phyloP scores from a whole-genome alignment of 106 monocot genomes.

The Acanthochlamys bracteata region DNA sequence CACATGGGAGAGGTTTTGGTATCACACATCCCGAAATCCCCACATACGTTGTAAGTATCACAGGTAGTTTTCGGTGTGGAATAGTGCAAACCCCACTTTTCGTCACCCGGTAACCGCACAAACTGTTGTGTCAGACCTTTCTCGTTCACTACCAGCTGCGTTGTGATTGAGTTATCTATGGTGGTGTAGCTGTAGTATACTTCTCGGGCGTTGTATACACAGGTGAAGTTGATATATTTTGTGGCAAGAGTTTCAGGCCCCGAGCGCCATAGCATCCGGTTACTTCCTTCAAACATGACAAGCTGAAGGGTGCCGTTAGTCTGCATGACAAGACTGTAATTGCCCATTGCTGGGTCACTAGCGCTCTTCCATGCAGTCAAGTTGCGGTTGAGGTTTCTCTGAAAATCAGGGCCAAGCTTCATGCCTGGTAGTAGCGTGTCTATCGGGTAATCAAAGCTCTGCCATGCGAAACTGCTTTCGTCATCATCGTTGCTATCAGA shows the following conservation, averaged over 20 bases:
- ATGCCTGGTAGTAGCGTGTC: conserved; percentile 24
- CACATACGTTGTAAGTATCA: conserved; percentile 20
- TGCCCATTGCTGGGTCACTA: conserved; percentile 10
- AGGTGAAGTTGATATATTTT: conserved; percentile 10
- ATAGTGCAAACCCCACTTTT: conserved; percentile 18
- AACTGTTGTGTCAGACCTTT: conserved; percentile 8
- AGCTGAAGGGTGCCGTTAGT: background rate
- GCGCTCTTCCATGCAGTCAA: conserved; percentile 14
- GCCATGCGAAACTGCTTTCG: conserved; percentile 5
- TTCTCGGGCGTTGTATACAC: conserved; percentile 9
- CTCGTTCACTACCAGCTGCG: conserved; percentile 7
- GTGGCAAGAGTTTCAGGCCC: conserved; percentile 10
- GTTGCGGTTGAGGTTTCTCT: background rate
- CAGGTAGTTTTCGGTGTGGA: conserved; percentile 22
- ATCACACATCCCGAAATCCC: conserved; percentile 19
- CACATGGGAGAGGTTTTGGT: conserved; percentile 1
- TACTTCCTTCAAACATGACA: background rate
- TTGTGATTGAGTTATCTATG: background rate
- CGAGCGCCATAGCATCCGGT: conserved; percentile 3
- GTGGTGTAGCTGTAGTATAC: conserved; percentile 8
- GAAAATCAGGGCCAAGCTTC: conserved; percentile 14
- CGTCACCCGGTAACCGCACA: conserved; percentile 4
- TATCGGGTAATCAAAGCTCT: conserved; percentile 34
- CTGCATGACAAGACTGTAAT: background rate
- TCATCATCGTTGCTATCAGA: background rate